Conservation (phyloP, 1,284 basidiomycete genomes). For the Dichomitus squalens region DNA sequence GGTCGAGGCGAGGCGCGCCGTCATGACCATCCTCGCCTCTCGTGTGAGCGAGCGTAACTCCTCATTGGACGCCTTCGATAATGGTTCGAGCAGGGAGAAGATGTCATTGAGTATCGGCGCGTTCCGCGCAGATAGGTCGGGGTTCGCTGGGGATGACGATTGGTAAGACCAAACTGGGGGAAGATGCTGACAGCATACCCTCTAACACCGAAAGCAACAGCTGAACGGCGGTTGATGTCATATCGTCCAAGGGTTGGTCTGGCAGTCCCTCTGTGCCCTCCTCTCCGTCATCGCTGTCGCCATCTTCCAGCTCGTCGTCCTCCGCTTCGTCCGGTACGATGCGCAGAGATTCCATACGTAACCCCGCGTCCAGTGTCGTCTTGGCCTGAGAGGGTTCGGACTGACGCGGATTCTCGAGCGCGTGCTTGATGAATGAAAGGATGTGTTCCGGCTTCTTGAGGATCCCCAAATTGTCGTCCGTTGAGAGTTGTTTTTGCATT, state of each 20-base stretch:
- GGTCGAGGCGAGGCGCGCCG: conserved; percentile 68
- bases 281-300: conserved; percentile 66
- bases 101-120: conserved; percentile 74
- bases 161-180: neutral
- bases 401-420: conserved; percentile 42
- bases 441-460: conserved; percentile 74
- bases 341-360: conserved; percentile 44
- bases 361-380: conserved; percentile 12
- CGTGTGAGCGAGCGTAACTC: conserved; percentile 61
- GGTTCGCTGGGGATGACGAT: conserved; percentile 54
- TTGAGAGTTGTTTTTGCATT: conserved; percentile 71
- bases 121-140: conserved; percentile 61
- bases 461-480: conserved; percentile 59
- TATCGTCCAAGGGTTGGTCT: conserved; percentile 45
- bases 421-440: conserved; percentile 78
- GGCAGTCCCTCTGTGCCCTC: conserved; percentile 32
- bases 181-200: conserved; percentile 47
- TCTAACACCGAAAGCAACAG: conserved; percentile 82
- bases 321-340: conserved; percentile 43
- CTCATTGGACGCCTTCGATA: conserved; percentile 50
- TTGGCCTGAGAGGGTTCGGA: conserved; percentile 25
- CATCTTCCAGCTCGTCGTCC: conserved; percentile 34
- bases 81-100: conserved; percentile 61
- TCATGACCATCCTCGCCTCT: conserved; percentile 83
- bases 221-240: conserved; percentile 76